Conservation (phyloP, 192 early-diverging fungal species). For the Backusella tuberculispora region DNA sequence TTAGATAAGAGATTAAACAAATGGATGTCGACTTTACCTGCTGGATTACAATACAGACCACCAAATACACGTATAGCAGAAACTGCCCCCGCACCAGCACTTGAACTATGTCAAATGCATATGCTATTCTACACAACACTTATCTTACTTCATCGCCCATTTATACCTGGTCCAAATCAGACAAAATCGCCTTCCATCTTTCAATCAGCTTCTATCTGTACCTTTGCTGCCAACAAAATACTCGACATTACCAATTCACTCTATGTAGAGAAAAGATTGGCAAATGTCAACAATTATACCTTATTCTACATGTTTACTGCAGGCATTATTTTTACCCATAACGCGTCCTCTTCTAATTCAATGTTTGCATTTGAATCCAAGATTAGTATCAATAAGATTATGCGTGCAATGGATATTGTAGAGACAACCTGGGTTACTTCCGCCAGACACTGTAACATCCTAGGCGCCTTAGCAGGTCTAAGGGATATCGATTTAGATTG, state of each 20-base stretch:
- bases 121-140: slow-evolving; percentile 56
- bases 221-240: slow-evolving; percentile 41
- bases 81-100: slow-evolving; percentile 23
- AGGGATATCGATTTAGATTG: slow-evolving; percentile 35
- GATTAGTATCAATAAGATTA: slow-evolving; percentile 39
- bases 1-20: slow-evolving; percentile 32
- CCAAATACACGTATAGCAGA: slow-evolving; percentile 38
- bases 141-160: slow-evolving; percentile 61
- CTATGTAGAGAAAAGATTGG: slow-evolving; percentile 23
- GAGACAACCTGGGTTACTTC: slow-evolving; percentile 41
- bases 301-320: slow-evolving; percentile 41
- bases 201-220: slow-evolving; percentile 36
- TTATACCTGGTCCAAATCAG: slow-evolving; percentile 40
- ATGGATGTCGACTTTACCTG: slow-evolving; percentile 53
- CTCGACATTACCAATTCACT: slow-evolving; percentile 40
- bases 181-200: slow-evolving; percentile 19
- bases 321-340: slow-evolving; percentile 43
- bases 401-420: slow-evolving; percentile 33
- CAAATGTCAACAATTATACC: slow-evolving; percentile 37
- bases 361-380: slow-evolving; percentile 40
- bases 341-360: slow-evolving; percentile 34
- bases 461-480: slow-evolving; percentile 36
- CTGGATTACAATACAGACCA: slow-evolving; percentile 33
- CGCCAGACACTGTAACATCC: slow-evolving; percentile 37
- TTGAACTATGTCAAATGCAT: slow-evolving; percentile 45